Evolutionary conservation across 2,329 filamentous ascomycete species (phyloP).

Genomic region (Diaporthe aspalathi): DNA sequence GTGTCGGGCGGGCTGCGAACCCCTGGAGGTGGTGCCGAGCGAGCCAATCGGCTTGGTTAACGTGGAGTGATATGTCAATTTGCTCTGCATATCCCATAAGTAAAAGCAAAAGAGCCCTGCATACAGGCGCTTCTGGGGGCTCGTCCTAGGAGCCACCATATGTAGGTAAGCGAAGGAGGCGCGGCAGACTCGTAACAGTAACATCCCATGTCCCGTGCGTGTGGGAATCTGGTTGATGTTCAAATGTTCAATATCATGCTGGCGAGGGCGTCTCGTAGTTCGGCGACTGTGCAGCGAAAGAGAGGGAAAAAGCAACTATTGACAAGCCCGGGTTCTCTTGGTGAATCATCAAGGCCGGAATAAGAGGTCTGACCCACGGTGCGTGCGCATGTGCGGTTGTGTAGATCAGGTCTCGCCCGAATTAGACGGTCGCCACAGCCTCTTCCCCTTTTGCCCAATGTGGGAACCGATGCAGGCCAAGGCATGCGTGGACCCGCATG

Average conservation of each 20-base stretch:
- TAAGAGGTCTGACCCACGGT: neutral
- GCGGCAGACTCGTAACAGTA: neutral
- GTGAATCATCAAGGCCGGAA: slow-evolving; percentile 8
- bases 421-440: too few relatives aligned
- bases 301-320: slow-evolving; percentile 4
- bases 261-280: neutral
- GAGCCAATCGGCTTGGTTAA: slow-evolving; percentile 6
- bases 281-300: neutral
- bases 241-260: too few relatives aligned
- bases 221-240: neutral
- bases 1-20: neutral
- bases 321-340: slow-evolving; percentile 21
- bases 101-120: neutral
- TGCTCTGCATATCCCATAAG: neutral
- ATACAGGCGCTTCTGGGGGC: neutral
- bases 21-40: neutral
- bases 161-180: slow-evolving; percentile 3
- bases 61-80: neutral
- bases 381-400: neutral
- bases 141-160: neutral
- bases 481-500: neutral
- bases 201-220: neutral
- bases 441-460: slow-evolving; percentile 16
- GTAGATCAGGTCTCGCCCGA: slow-evolving; percentile 4
- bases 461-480: slow-evolving; percentile 1